Percentiles rank a stretch among this genome's conserved stretches.
Evolutionary conservation across 306 rosid genomes (phyloP).

Genomic region (Pyrus betulifolia): DNA sequence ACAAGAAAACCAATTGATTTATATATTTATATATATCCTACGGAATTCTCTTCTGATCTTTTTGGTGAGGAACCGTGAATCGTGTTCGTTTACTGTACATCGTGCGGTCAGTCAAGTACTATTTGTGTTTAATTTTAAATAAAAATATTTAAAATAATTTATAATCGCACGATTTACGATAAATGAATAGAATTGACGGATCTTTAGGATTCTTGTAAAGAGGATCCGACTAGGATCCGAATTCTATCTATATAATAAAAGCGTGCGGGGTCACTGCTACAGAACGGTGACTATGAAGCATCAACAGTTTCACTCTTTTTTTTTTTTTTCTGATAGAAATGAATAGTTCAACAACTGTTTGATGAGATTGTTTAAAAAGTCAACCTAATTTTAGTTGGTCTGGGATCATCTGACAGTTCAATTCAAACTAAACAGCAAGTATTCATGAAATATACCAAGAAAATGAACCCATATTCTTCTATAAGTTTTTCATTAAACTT

Average conservation of each 20-base stretch:
- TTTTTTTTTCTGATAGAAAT: neutral
- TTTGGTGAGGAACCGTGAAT: no score
- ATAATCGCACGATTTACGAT: no score
- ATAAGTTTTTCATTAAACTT: neutral
- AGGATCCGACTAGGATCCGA: no score
- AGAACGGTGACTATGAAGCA: neutral
- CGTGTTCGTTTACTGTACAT: no score
- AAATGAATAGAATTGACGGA: no score
- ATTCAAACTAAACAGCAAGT: neutral
- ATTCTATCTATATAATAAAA: neutral
- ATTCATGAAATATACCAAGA: no score
- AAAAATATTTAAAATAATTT: no score
- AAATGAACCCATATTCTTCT: neutral
- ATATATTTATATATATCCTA: neutral
- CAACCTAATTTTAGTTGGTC: neutral
- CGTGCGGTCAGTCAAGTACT: no score
- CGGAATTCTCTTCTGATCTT: no score
- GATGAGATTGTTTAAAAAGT: neutral
- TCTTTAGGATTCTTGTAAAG: rapidly evolving
- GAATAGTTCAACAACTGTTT: neutral
- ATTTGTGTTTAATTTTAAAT: no score
- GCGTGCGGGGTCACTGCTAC: neutral
- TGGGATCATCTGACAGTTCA: neutral
- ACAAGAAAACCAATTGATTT: no score
- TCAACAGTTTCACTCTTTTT: no score